Conservation (phyloP, 1,284 basidiomycete genomes). For the Rhodotorula mucilaginosa region DNA sequence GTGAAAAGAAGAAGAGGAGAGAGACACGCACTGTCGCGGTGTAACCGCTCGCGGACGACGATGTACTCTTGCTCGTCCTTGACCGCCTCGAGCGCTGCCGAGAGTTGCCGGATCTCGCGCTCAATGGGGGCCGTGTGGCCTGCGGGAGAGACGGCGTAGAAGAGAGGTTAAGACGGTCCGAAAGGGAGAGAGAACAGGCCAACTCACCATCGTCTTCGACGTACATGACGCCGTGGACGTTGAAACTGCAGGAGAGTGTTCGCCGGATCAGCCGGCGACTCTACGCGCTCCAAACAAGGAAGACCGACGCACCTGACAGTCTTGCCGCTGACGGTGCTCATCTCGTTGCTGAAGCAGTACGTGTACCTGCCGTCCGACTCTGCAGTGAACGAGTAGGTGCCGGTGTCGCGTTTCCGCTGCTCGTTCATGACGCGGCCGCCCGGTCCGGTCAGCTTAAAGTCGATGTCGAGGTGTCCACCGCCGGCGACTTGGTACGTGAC, state of each 20-base stretch:
- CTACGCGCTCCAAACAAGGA: neutral
- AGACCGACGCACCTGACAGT: conserved; percentile 69
- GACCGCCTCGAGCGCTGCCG: conserved; percentile 78
- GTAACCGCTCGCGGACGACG: conserved; percentile 85
- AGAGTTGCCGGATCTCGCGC: conserved; percentile 86
- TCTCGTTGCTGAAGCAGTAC: conserved; percentile 98
- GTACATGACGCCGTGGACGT: conserved; percentile 96
- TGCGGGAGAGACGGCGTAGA: conserved; percentile 23
- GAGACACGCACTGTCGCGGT: conserved; percentile 68
- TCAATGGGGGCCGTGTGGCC: conserved; percentile 82
- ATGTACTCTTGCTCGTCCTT: conserved; percentile 99
- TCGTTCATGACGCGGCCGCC: conserved; percentile 66
- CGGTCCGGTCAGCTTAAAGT: conserved; percentile 86
- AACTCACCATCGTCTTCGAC: conserved; percentile 73
- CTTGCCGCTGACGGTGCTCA: conserved; percentile 92
- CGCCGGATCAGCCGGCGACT: neutral
- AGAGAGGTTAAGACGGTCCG: neutral
- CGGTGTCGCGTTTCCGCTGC: conserved; percentile 82
- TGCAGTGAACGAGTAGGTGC: conserved; percentile 82
- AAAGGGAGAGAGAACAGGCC: neutral
- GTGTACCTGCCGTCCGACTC: conserved; percentile 81
- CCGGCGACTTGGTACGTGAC: conserved; percentile 98
- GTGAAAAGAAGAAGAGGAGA: neutral
- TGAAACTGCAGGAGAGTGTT: conserved; percentile 66
- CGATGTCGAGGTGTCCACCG: conserved; percentile 93